Evolutionary conservation across 768 basidiomycete genomes (phyloP).

Genomic region (Amyloporia xantha): DNA sequence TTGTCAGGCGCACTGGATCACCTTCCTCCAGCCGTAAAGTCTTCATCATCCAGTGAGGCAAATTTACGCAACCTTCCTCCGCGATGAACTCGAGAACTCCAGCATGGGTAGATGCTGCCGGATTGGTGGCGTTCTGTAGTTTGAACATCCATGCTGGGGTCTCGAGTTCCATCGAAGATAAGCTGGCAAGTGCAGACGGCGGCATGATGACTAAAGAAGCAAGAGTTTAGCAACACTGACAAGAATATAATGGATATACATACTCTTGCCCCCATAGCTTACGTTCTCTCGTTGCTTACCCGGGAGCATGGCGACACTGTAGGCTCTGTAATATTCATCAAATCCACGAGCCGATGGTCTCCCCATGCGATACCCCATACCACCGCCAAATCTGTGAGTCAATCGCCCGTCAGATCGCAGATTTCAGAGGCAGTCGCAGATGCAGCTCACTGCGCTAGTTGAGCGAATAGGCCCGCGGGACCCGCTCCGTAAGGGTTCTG

Average conservation of each 20-base stretch:
- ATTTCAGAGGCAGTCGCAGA: background rate
- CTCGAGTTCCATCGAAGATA: constrained; percentile 83
- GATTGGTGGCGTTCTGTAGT: constrained; percentile 83
- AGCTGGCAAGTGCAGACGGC: constrained; percentile 83
- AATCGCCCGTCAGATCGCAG: background rate
- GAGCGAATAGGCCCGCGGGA: constrained; percentile 56
- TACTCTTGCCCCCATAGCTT: constrained; percentile 96
- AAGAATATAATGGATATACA: constrained; percentile 31
- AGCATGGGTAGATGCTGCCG: constrained; percentile 83
- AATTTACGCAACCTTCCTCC: constrained; percentile 89
- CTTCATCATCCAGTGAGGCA: constrained; percentile 99
- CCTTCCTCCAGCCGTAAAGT: constrained; percentile 90
- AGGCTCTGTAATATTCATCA: constrained; percentile 91
- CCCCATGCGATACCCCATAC: constrained; percentile 39
- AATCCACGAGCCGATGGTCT: constrained; percentile 67
- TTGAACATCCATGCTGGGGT: constrained; percentile 90
- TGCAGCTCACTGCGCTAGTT: constrained; percentile 49
- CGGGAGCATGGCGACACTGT: constrained; percentile 91
- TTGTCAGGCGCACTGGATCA: constrained; percentile 89
- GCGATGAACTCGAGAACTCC: constrained; percentile 99
- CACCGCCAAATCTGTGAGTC: constrained; percentile 10
- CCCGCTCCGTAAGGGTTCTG: constrained; percentile 32
- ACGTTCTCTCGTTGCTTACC: constrained; percentile 83
- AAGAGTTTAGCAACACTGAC: constrained; percentile 4
- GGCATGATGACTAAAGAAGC: constrained; percentile 84